Evolutionary conservation across 1,284 basidiomycete species (phyloP).

Genomic region (Coriolopsis trogii): DNA sequence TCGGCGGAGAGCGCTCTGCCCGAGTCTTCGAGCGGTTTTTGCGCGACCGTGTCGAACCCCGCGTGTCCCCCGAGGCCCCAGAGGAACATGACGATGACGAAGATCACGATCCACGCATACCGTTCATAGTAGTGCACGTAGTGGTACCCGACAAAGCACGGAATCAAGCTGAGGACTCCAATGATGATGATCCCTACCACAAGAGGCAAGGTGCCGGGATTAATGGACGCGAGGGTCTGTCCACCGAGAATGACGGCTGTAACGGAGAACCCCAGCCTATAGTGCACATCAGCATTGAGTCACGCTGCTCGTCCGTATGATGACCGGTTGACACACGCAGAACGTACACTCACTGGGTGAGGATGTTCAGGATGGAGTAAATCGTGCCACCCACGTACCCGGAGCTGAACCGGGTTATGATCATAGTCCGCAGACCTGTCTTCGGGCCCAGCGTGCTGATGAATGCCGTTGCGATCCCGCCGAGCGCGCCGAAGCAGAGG

Average conservation of each 20-base stretch:
- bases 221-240: constrained; percentile 48
- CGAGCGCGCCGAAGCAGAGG: constrained; percentile 47
- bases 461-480: constrained; percentile 46
- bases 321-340: not conserved
- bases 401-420: constrained; percentile 55
- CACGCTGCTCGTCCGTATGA: not conserved
- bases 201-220: constrained; percentile 44
- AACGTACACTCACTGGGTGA: constrained; percentile 47
- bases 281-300: not conserved
- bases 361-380: constrained; percentile 60
- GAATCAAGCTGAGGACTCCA: constrained; percentile 45
- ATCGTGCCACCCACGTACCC: constrained; percentile 59
- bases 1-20: constrained; percentile 47
- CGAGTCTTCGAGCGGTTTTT: constrained; percentile 47
- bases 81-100: constrained; percentile 58
- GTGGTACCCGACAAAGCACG: constrained; percentile 53
- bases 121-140: constrained; percentile 63
- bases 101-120: constrained; percentile 61
- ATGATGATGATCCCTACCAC: constrained; percentile 50
- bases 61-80: constrained; percentile 57
- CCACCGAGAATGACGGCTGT: constrained; percentile 52
- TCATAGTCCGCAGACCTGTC: constrained; percentile 66
- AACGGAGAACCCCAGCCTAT: constrained; percentile 49
- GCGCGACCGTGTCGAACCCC: constrained; percentile 50
- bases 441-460: constrained; percentile 63